Percentiles rank a stretch among this genome's conserved stretches.
phyloP scores from a whole-genome alignment of 2,329 filamentous ascomycete genomes.

The Mycosphaerelloides madeirae region DNA sequence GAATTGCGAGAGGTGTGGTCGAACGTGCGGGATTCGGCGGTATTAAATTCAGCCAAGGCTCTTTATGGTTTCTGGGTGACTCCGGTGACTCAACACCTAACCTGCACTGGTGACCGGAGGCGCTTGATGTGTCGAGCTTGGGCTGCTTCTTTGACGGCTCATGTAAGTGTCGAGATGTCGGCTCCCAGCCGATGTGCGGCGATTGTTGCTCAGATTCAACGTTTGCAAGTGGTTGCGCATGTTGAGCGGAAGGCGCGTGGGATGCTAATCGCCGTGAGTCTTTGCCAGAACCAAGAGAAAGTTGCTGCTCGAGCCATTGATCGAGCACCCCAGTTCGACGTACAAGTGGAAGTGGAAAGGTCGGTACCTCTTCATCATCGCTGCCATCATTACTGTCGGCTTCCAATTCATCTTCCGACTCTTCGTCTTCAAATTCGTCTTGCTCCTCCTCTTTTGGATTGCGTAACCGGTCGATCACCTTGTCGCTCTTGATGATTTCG shows the following conservation, averaged over 20 bases:
- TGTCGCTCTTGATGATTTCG: constrained; percentile 55
- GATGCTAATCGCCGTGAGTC: constrained; percentile 20
- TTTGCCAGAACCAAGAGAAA: constrained; percentile 6
- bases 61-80: constrained; percentile 6
- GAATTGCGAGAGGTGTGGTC: not conserved
- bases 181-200: not conserved
- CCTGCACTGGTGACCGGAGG: constrained; percentile 13
- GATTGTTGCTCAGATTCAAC: constrained; percentile 29
- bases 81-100: constrained; percentile 13
- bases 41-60: constrained; percentile 19
- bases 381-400: constrained; percentile 18
- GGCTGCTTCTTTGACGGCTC: constrained; percentile 18
- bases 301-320: constrained; percentile 11
- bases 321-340: constrained; percentile 13
- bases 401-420: constrained; percentile 6
- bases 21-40: not conserved
- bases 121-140: constrained; percentile 6
- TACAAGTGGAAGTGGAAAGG: constrained; percentile 18
- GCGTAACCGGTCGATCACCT: constrained; percentile 32
- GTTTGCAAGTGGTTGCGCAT: constrained; percentile 34
- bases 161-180: constrained; percentile 8
- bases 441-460: constrained; percentile 18
- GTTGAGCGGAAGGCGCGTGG: constrained; percentile 19
- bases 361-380: constrained; percentile 15
- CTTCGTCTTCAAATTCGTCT: constrained; percentile 10